phyloP scores from a whole-genome alignment of 345 rosid species.

The Alliaria petiolata region DNA sequence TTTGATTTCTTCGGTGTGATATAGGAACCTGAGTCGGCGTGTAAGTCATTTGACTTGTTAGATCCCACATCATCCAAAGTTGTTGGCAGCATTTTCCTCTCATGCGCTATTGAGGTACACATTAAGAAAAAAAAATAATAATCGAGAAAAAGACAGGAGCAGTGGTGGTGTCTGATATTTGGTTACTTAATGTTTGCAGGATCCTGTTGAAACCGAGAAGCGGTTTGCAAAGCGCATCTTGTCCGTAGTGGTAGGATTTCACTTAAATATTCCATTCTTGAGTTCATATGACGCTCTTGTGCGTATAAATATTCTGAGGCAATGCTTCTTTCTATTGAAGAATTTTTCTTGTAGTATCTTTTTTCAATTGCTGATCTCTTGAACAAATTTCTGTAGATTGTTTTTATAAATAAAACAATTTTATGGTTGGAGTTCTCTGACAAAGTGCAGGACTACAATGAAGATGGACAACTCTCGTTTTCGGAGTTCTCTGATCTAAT shows the following conservation, averaged over 20 bases:
- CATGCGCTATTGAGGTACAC: slow-evolving; percentile 83
- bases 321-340: no score
- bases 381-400: not conserved
- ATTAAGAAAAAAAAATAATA: not conserved
- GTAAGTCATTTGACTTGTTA: slow-evolving; percentile 56
- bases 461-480: slow-evolving; percentile 82
- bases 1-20: not conserved
- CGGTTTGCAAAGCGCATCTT: slow-evolving; percentile 79
- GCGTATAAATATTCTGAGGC: no score
- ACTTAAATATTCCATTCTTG: not conserved
- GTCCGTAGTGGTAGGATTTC: slow-evolving; percentile 67
- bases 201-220: slow-evolving; percentile 86
- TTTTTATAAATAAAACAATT: not conserved
- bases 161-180: slow-evolving; percentile 19
- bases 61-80: slow-evolving; percentile 61
- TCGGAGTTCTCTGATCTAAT: slow-evolving; percentile 77
- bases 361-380: not conserved
- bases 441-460: slow-evolving; percentile 80
- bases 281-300: no score
- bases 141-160: not conserved
- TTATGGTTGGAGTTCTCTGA: no score
- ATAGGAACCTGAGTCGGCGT: slow-evolving; percentile 52
- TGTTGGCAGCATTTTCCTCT: slow-evolving; percentile 66
- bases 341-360: no score
- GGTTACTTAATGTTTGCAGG: slow-evolving; percentile 44